A percentile compares a stretch with the other conserved stretches of the same genome.
Conservation (phyloP, 225 moss, liverwort and hornwort species). For the Marchantia polymorpha region DNA sequence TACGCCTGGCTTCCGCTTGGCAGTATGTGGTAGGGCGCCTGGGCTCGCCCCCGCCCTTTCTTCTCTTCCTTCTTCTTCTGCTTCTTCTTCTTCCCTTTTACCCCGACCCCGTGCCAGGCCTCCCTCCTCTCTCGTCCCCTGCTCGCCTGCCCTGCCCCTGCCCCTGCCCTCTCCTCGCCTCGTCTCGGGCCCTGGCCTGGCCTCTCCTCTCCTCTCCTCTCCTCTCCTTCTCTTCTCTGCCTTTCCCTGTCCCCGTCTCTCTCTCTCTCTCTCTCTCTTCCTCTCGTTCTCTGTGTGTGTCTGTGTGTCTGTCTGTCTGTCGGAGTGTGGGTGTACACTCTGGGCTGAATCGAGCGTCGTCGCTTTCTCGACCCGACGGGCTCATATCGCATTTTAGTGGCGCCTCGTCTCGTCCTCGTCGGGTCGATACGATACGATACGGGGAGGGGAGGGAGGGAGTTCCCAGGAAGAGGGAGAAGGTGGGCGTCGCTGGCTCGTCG, state of each 20-base stretch:
- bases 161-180: neutral
- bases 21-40: neutral
- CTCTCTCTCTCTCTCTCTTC: neutral
- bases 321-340: neutral
- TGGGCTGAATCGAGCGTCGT: slow-evolving; percentile 3
- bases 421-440: neutral
- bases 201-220: neutral
- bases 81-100: neutral
- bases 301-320: neutral
- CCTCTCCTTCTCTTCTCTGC: neutral
- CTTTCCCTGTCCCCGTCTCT: neutral
- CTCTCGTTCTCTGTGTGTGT: neutral
- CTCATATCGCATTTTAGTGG: neutral
- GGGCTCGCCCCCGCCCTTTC: neutral
- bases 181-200: neutral
- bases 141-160: neutral
- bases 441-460: neutral
- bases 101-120: no score
- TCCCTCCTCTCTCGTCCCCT: neutral
- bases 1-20: neutral
- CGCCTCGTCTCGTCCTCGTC: neutral
- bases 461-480: neutral
- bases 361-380: neutral
- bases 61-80: neutral
- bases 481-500: neutral